These are phyloP conservation scores for Rutstroemia sp. DNA, from an alignment of 2,329 filamentous ascomycete genomes.

Conservation along the genomic window DNA sequence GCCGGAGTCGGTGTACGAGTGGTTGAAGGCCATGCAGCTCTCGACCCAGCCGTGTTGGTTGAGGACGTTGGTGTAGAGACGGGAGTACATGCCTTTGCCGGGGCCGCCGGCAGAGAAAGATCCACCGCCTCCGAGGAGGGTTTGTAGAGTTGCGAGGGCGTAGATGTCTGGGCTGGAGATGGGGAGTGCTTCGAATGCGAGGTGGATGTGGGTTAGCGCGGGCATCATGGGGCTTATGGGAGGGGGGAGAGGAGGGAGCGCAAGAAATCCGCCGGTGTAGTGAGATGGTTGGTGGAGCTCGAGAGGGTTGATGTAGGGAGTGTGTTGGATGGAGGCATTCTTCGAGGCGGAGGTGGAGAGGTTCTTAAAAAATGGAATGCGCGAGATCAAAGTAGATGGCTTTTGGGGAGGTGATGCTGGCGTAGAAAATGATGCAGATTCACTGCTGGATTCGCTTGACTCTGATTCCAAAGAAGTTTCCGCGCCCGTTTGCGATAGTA, in stretches of 20 bases:
- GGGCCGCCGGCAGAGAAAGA: slow-evolving; percentile 96
- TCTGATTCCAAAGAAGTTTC: slow-evolving; percentile 46
- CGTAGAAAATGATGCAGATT: slow-evolving; percentile 30
- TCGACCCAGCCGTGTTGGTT: slow-evolving; percentile 99
- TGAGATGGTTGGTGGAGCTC: slow-evolving; percentile 54
- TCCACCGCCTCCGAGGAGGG: slow-evolving; percentile 87
- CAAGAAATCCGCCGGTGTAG: slow-evolving; percentile 92
- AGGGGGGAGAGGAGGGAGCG: slow-evolving; percentile 71
- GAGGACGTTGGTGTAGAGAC: slow-evolving; percentile 93
- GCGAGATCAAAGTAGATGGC: slow-evolving; percentile 65
- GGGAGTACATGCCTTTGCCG: slow-evolving; percentile 98
- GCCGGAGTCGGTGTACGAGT: slow-evolving; percentile 92
- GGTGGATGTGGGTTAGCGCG: slow-evolving; percentile 83
- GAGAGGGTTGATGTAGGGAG: slow-evolving; percentile 36
- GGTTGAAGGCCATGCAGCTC: slow-evolving; percentile 92
- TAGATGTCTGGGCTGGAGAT: slow-evolving; percentile 92
- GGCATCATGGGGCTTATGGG: slow-evolving; percentile 71
- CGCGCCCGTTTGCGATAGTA: slow-evolving; percentile 47
- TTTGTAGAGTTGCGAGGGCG: slow-evolving; percentile 89
- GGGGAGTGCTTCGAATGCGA: slow-evolving; percentile 90
- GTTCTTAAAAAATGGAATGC: slow-evolving; percentile 84
- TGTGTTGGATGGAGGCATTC: slow-evolving; percentile 48
- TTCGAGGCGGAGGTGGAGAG: slow-evolving; percentile 67
- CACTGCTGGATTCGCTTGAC: slow-evolving; percentile 24
- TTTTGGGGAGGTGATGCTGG: slow-evolving; percentile 38